These are phyloP conservation scores for Elongisporangium senticosum DNA, from an alignment of 352 stramenopile species.

Conservation along the genomic window DNA sequence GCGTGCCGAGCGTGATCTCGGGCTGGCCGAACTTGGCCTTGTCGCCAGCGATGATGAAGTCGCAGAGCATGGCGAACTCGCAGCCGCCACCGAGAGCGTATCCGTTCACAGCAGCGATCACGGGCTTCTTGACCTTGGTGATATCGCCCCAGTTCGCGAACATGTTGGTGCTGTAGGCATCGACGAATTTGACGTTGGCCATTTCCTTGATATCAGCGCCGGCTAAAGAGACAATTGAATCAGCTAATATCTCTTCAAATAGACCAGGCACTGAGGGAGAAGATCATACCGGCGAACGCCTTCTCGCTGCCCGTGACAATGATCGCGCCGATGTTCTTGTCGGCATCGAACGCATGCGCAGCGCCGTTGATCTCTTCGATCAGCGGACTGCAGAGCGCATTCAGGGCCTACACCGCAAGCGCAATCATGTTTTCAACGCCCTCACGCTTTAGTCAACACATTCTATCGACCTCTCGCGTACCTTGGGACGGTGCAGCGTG, in stretches of 20 bases:
- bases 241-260: not conserved
- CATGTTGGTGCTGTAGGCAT: constrained; percentile 94
- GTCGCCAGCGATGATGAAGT: constrained; percentile 96
- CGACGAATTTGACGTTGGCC: constrained; percentile 89
- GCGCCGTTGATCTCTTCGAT: constrained; percentile 95
- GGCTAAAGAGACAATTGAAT: constrained; percentile 29
- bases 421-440: no score
- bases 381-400: constrained; percentile 94
- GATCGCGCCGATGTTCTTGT: constrained; percentile 92
- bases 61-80: constrained; percentile 98
- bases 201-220: constrained; percentile 98
- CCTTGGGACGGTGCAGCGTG: constrained; percentile 94
- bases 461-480: constrained; percentile 7
- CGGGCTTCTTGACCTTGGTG: constrained; percentile 92
- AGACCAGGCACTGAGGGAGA: no score
- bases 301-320: constrained; percentile 96
- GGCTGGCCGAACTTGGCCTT: constrained; percentile 98
- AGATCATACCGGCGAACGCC: constrained; percentile 86
- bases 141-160: constrained; percentile 97
- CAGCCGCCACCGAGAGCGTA: constrained; percentile 97
- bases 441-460: not conserved
- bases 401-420: constrained; percentile 72
- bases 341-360: constrained; percentile 87
- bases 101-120: constrained; percentile 97
- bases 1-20: constrained; percentile 98